Percentiles rank a stretch among this genome's conserved stretches.
phyloP scores from a whole-genome alignment of 2,329 filamentous ascomycete genomes.

The Grosmannia serpens region DNA sequence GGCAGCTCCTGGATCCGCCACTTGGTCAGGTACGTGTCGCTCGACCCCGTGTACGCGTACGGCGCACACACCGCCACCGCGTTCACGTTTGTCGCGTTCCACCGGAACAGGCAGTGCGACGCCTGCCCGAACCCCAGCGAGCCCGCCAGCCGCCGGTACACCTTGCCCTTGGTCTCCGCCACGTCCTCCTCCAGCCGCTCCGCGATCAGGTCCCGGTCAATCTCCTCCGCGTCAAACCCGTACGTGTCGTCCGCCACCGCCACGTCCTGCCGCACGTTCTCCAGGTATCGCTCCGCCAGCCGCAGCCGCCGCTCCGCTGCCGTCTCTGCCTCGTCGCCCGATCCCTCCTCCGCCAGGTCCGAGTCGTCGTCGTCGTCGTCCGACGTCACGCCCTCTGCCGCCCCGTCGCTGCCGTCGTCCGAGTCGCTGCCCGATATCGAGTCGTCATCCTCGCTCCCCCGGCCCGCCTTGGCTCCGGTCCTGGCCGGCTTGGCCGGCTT shows the following conservation, averaged over 20 bases:
- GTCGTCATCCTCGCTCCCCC: constrained; percentile 29
- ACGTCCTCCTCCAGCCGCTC: constrained; percentile 86
- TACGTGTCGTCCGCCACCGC: constrained; percentile 42
- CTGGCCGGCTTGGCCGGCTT: not conserved
- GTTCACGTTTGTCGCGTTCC: constrained; percentile 67
- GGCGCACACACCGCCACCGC: constrained; percentile 68
- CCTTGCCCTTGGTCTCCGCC: constrained; percentile 77
- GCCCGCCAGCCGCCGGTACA: constrained; percentile 70
- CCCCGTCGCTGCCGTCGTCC: constrained; percentile 68
- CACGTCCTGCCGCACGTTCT: constrained; percentile 75
- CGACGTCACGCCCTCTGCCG: constrained; percentile 34
- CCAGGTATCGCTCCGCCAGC: constrained; percentile 83
- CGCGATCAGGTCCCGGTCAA: constrained; percentile 85
- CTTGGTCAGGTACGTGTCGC: constrained; percentile 75
- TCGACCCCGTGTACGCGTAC: constrained; percentile 79
- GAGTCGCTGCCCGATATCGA: constrained; percentile 39
- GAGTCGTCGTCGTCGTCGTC: constrained; percentile 29
- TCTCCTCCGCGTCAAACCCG: constrained; percentile 88
- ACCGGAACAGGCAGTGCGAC: constrained; percentile 61
- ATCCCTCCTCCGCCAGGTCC: constrained; percentile 42
- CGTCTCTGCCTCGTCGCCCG: constrained; percentile 74
- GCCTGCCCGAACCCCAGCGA: constrained; percentile 60
- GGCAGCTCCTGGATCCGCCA: constrained; percentile 69
- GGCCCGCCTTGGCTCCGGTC: not conserved
- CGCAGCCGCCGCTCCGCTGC: constrained; percentile 77